phyloP scores from a whole-genome alignment of 2,329 filamentous ascomycete genomes.

The Parastagonospora nodorum region DNA sequence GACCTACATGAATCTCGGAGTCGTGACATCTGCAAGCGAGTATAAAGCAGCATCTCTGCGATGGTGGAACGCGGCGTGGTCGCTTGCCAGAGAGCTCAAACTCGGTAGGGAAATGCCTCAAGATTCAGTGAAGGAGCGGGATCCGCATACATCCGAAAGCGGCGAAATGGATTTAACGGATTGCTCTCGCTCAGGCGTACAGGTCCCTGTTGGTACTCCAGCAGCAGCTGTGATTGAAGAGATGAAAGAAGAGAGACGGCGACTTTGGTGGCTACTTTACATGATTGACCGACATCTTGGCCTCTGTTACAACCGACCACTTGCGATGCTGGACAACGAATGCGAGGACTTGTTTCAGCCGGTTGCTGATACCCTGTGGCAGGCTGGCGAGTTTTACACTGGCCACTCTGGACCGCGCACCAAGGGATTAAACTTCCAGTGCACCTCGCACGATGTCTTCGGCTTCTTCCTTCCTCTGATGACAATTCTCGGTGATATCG shows the following conservation, averaged over 20 bases:
- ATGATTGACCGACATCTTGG: constrained; percentile 83
- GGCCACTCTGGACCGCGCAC: constrained; percentile 49
- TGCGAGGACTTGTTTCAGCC: constrained; percentile 83
- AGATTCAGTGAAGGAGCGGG: constrained; percentile 50
- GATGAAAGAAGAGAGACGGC: constrained; percentile 77
- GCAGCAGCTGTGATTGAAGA: constrained; percentile 48
- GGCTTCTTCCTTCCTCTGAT: constrained; percentile 91
- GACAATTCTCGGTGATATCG: constrained; percentile 90
- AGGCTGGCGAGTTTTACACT: constrained; percentile 75
- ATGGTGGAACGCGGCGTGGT: constrained; percentile 96
- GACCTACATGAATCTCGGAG: constrained; percentile 88
- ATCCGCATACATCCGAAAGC: constrained; percentile 34
- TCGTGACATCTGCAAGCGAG: constrained; percentile 88
- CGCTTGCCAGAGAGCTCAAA: constrained; percentile 83
- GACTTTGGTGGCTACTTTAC: constrained; percentile 93
- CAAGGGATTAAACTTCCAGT: constrained; percentile 76
- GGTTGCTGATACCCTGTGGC: constrained; percentile 83
- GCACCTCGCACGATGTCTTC: constrained; percentile 85
- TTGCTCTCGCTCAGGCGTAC: constrained; percentile 31
- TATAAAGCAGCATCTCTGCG: constrained; percentile 80
- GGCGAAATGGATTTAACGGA: constrained; percentile 45
- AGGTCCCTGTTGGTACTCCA: constrained; percentile 36
- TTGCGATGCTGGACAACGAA: constrained; percentile 81
- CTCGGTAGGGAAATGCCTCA: constrained; percentile 81
- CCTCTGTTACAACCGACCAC: constrained; percentile 86